phyloP scores from a whole-genome alignment of 75 land plant species.

The Chamaecyparis obtusa region DNA sequence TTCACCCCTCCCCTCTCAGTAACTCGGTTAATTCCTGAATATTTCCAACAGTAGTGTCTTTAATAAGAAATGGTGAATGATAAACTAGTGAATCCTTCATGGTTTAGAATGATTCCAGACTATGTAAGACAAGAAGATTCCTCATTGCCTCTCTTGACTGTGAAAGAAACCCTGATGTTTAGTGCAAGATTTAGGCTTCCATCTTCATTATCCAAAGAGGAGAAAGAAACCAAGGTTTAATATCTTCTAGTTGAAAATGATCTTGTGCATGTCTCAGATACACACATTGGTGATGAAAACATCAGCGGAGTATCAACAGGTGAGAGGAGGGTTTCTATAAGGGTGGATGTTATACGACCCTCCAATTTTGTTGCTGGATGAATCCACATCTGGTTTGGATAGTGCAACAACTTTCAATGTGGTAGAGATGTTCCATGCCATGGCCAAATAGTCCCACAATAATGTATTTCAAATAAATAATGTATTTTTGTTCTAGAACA shows the following conservation, averaged over 20 bases:
- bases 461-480: neutral
- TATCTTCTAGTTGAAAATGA: constrained; percentile 69
- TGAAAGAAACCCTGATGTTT: constrained; percentile 71
- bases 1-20: no score
- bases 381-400: constrained; percentile 92
- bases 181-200: constrained; percentile 65
- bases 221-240: constrained; percentile 49
- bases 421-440: constrained; percentile 40
- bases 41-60: no score
- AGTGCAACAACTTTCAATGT: constrained; percentile 69
- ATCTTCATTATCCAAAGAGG: constrained; percentile 19
- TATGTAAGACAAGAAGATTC: constrained; percentile 81
- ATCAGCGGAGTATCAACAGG: constrained; percentile 76
- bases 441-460: constrained; percentile 41
- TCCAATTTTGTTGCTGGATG: constrained; percentile 69
- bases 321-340: constrained; percentile 78
- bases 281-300: constrained; percentile 60
- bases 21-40: no score
- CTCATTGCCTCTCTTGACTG: constrained; percentile 65
- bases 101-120: constrained; percentile 62
- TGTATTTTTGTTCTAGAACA: no score
- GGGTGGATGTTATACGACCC: constrained; percentile 77
- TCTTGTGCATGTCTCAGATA: constrained; percentile 55
- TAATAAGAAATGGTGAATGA: constrained; percentile 55
- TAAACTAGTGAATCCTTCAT: constrained; percentile 31